Percentiles rank a stretch among this genome's conserved stretches.
Conservation (phyloP, 2,329 filamentous ascomycete genomes). For the Nannizziopsis arthrosporioides region DNA sequence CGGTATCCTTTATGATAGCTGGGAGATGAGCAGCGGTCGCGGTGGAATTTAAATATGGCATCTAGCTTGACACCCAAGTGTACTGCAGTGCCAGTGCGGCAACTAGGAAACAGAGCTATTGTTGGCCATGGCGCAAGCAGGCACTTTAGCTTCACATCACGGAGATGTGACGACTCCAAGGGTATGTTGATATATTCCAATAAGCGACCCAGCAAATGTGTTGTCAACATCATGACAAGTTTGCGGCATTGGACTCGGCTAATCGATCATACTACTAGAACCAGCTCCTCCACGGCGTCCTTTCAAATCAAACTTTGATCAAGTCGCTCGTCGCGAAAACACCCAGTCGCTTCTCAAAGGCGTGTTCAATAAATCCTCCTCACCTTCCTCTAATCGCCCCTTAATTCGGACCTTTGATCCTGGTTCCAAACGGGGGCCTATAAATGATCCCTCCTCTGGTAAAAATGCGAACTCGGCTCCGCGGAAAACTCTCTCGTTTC, state of each 20-base stretch:
- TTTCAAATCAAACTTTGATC: conserved; percentile 3
- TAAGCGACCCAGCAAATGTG: background rate
- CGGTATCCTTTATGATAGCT: background rate
- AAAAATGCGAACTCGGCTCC: background rate
- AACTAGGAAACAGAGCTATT: background rate
- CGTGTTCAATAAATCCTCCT: background rate
- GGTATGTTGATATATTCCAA: conserved; percentile 1
- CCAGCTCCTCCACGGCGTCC: background rate
- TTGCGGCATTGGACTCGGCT: too few species aligned
- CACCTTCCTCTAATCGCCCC: background rate
- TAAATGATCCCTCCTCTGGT: conserved; percentile 4
- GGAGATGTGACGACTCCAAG: background rate
- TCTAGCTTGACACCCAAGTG: background rate
- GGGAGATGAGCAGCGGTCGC: background rate
- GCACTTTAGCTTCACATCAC: conserved; percentile 4
- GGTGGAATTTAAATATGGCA: conserved; percentile 3
- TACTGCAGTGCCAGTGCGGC: background rate
- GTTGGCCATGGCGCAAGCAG: background rate
- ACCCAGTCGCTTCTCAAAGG: background rate
- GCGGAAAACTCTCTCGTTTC: conserved; percentile 3
- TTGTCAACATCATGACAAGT: background rate
- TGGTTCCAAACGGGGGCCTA: background rate
- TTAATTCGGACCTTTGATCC: background rate
- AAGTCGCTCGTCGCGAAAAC: conserved; percentile 4
- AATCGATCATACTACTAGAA: background rate